phyloP scores from a whole-genome alignment of 495 filamentous ascomycete genomes.

The Penicillium bialowiezense region DNA sequence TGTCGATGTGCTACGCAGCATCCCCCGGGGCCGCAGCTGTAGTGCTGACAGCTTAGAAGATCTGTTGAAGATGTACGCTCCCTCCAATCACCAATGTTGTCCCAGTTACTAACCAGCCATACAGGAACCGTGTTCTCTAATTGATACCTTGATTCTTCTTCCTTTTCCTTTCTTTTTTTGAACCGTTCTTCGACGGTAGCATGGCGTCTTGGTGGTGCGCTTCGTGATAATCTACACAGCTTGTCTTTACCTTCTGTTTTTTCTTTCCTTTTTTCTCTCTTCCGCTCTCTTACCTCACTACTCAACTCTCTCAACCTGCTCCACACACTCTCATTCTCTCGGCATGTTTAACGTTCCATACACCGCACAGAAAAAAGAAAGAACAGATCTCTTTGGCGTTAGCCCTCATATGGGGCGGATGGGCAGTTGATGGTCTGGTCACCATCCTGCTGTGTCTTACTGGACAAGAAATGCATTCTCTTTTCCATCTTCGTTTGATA shows the following conservation, averaged over 20 bases:
- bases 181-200: constrained; percentile 5
- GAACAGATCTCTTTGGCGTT: constrained; percentile 2
- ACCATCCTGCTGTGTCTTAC: neutral
- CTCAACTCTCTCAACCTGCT: neutral
- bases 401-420: neutral
- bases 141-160: neutral
- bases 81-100: neutral
- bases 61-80: constrained; percentile 55
- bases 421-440: constrained; percentile 2
- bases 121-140: constrained; percentile 35
- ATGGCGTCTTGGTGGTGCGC: constrained; percentile 10
- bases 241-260: constrained; percentile 4
- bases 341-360: neutral
- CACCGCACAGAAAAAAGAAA: neutral
- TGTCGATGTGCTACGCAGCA: constrained; percentile 80
- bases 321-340: neutral
- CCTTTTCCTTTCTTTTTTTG: constrained; percentile 3
- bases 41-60: constrained; percentile 59
- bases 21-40: constrained; percentile 64
- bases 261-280: constrained; percentile 1
- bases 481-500: constrained; percentile 11
- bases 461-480: constrained; percentile 1
- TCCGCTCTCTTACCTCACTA: neutral
- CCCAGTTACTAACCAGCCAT: neutral
- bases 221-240: neutral